A percentile compares a stretch with the other conserved stretches of the same genome.
Conservation (phyloP, 2,329 filamentous ascomycete genomes). For the Dactylella cylindrospora region DNA sequence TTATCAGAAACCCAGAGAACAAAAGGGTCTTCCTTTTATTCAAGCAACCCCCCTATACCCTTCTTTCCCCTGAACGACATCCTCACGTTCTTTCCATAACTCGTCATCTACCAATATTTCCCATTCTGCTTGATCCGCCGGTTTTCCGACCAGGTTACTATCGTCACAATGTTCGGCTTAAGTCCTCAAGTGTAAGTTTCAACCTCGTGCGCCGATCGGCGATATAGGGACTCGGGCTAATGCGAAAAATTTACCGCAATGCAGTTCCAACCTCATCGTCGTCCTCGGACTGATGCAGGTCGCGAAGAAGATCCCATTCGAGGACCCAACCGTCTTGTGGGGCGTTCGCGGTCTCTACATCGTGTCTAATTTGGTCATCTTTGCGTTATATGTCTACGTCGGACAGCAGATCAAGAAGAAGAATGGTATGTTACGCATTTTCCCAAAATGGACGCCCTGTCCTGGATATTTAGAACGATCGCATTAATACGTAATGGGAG, state of each 20-base stretch:
- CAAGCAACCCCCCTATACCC: constrained; percentile 9
- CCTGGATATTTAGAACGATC: neutral
- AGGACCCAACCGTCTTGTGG: constrained; percentile 73
- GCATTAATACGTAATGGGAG: neutral
- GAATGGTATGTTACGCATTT: constrained; percentile 69
- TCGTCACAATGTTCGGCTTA: constrained; percentile 38
- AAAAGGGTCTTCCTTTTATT: constrained; percentile 20
- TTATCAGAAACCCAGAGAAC: constrained; percentile 28
- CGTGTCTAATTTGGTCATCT: constrained; percentile 78
- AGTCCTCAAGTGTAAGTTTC: constrained; percentile 40
- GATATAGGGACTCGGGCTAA: constrained; percentile 8
- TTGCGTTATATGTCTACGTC: constrained; percentile 79
- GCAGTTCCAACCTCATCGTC: constrained; percentile 87
- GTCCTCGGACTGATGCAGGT: constrained; percentile 98
- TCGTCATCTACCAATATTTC: neutral
- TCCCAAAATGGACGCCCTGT: neutral
- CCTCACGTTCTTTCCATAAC: neutral
- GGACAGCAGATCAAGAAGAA: constrained; percentile 87
- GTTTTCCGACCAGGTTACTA: neutral
- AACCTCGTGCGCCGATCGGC: neutral
- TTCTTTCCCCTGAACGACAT: constrained; percentile 2
- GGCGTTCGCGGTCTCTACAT: constrained; percentile 67
- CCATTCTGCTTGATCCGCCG: neutral
- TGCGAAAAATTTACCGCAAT: constrained; percentile 6
- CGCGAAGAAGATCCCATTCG: constrained; percentile 91